A percentile compares a stretch with the other conserved stretches of the same genome.
Conservation (phyloP, 441 rosid genomes). For the Omphalea diandra region DNA sequence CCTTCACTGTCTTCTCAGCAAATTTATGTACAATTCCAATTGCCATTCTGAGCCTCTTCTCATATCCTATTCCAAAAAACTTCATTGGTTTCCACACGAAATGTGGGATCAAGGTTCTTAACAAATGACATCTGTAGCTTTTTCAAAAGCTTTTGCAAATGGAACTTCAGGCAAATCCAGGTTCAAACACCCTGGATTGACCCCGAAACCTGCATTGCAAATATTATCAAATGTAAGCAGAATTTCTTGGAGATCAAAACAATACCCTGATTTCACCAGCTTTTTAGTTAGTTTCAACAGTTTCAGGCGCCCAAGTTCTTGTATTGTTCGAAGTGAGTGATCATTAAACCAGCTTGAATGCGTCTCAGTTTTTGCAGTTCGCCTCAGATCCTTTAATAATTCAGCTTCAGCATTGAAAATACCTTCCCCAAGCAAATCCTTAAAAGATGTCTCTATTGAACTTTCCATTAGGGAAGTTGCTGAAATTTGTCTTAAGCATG, state of each 20-base stretch:
- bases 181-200: slow-evolving; percentile 67
- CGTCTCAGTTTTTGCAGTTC: slow-evolving; percentile 50
- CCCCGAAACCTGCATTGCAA: slow-evolving; percentile 61
- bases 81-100: slow-evolving; percentile 67
- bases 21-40: slow-evolving; percentile 56
- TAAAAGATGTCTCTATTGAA: slow-evolving; percentile 55
- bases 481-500: slow-evolving; percentile 63
- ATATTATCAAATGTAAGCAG: slow-evolving; percentile 74
- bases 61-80: slow-evolving; percentile 52
- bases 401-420: slow-evolving; percentile 63
- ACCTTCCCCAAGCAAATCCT: slow-evolving; percentile 65
- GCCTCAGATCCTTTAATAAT: slow-evolving; percentile 68
- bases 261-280: slow-evolving; percentile 33
- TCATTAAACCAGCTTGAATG: slow-evolving; percentile 53
- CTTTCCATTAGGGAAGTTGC: slow-evolving; percentile 71
- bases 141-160: slow-evolving; percentile 76
- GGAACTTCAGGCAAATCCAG: slow-evolving; percentile 56
- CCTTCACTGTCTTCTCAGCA: slow-evolving; percentile 47
- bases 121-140: slow-evolving; percentile 61
- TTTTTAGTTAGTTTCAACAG: slow-evolving; percentile 48
- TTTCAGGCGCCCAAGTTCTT: slow-evolving; percentile 51
- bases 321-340: slow-evolving; percentile 48
- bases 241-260: slow-evolving; percentile 68
- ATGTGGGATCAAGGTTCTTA: slow-evolving; percentile 58
- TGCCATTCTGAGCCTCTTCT: slow-evolving; percentile 52